These are phyloP conservation scores for Coelastrella sp. DNA, from an alignment of 139 green algal species.

Conservation along the genomic window DNA sequence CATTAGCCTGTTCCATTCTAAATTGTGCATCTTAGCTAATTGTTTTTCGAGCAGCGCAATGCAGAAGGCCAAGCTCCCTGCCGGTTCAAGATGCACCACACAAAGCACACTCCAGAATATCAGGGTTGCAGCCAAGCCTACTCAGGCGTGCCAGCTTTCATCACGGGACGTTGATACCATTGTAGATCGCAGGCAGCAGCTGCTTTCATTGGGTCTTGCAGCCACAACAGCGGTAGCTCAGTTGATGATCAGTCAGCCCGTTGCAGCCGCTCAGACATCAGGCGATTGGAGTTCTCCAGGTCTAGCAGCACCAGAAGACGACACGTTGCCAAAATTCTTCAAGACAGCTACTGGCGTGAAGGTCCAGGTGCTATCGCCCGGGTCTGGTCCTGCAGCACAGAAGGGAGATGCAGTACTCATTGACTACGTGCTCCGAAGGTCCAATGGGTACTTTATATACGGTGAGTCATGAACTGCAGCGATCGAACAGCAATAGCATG, in stretches of 20 bases:
- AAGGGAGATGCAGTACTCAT: conserved; percentile 72
- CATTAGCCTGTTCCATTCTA: too few species aligned
- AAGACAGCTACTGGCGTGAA: conserved; percentile 25
- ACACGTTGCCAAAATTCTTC: conserved; percentile 40
- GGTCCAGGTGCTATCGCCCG: conserved; percentile 65
- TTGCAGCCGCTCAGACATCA: not conserved
- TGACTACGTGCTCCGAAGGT: conserved; percentile 81
- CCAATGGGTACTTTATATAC: conserved; percentile 76
- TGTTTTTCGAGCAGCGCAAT: not conserved
- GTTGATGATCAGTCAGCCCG: not conserved
- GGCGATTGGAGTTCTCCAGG: conserved; percentile 40
- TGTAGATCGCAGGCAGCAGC: not conserved
- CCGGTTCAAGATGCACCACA: not conserved
- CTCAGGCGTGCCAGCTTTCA: not conserved
- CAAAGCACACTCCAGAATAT: not conserved
- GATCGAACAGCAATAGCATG: too few species aligned
- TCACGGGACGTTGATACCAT: not conserved
- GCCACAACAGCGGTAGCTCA: not conserved
- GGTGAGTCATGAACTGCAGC: conserved; percentile 28
- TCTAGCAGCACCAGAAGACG: conserved; percentile 33
- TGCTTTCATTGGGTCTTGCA: not conserved
- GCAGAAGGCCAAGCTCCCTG: not conserved
- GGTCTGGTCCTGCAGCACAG: conserved; percentile 35
- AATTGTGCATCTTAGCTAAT: too few species aligned
- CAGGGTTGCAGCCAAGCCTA: not conserved